Base-by-base conservation (phyloP, 192 early-diverging fungal species). In the Coemansia sp. region DNA sequence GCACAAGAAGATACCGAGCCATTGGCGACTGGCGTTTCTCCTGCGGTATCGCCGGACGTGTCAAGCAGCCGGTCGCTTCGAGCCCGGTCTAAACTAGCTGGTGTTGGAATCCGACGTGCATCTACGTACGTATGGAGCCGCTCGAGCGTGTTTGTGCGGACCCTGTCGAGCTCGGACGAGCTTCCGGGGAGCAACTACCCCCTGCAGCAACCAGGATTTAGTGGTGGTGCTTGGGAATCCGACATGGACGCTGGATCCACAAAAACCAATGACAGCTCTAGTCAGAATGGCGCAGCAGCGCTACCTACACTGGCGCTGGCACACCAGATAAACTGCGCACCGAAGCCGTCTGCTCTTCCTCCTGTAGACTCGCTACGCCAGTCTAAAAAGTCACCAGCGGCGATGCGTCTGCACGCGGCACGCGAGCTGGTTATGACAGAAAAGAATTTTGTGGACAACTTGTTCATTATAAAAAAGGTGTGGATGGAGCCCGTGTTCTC, bases 391-490 rank as follows among this genome's bases (percentile, higher is more conserved):
- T 69, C 78, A 22, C 78, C 78, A 29, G 74, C 73, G 1, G 78
- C 69, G 6, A 81, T 81, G 78, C 78, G 78, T 36, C 55, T 76
- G 27, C 78, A 81, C 36, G 73, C 78, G 6, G 70, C 70, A 8
- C 70, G 78, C 39, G 78, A 81, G 63, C 70, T 81, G 39, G 78
- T 81, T 33, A 81, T 75, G 70, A 81, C 78, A 3, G 78, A 81
- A 46, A 81, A 81, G 53, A 81, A 81, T 70, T 81, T 81, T 70
- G 78, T 81, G 17, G 78, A 81, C 74, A 75, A 81, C 52, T 53
- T 81, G 54, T 81, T 81, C 70, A 74, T 81, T 54, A 73, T 81
- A 46, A 81, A 81, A 70, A 81, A 81, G 64, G 78, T 80, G n/a
- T 80, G 78, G 78, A 80, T 80, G 78, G 73, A 75, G 63, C 78